phyloP scores from a whole-genome alignment of 1,284 basidiomycete genomes.

The Papiliotrema flavescens region DNA sequence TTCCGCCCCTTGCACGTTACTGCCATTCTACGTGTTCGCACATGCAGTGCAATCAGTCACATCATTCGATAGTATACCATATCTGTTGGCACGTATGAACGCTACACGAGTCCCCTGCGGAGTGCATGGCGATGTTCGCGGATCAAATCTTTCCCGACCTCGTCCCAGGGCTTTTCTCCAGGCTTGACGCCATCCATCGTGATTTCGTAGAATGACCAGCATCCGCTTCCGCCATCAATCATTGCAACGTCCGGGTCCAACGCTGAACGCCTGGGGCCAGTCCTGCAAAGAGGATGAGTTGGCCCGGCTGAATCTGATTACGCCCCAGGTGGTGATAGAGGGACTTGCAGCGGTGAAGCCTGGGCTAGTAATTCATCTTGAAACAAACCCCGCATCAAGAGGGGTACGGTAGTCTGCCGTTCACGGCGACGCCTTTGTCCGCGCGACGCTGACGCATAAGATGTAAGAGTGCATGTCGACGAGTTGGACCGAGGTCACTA shows the following conservation, averaged over 20 bases:
- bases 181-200: too few species aligned
- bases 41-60: too few species aligned
- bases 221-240: neutral
- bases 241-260: slow-evolving; percentile 7
- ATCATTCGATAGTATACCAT: too few species aligned
- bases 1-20: too few species aligned
- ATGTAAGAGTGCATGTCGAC: slow-evolving; percentile 23
- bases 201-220: too few species aligned
- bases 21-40: too few species aligned
- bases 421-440: neutral
- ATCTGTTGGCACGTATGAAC: too few species aligned
- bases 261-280: slow-evolving; percentile 21
- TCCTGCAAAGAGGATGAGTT: slow-evolving; percentile 18
- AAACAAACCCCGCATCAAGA: neutral
- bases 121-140: too few species aligned
- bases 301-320: slow-evolving; percentile 19
- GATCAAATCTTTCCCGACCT: too few species aligned
- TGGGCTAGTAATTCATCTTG: slow-evolving; percentile 15
- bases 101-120: too few species aligned
- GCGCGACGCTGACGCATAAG: neutral
- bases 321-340: slow-evolving; percentile 13
- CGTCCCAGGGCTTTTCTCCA: too few species aligned
- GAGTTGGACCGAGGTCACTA: slow-evolving; percentile 3
- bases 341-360: slow-evolving; percentile 11
- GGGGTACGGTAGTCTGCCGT: neutral